Conservation (phyloP, 2,329 filamentous ascomycete species). For the Stagonosporopsis cucurbitacearum region DNA sequence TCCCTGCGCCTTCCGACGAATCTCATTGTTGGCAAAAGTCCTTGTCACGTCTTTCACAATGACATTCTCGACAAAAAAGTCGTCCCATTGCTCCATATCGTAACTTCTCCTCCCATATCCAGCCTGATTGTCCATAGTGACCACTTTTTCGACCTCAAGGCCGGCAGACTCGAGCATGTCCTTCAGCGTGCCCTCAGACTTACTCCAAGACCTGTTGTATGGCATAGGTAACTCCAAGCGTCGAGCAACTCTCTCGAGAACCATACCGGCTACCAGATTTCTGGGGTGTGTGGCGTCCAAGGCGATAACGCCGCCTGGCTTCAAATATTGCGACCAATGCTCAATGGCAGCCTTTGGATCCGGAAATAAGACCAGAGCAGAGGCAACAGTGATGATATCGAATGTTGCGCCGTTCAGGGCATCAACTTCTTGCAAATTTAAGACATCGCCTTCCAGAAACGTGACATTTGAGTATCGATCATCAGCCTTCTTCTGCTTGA, state of each 20-base stretch:
- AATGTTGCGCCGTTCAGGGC: slow-evolving; percentile 35
- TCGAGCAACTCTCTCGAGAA: slow-evolving; percentile 47
- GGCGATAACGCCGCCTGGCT: slow-evolving; percentile 50
- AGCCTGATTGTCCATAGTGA: slow-evolving; percentile 42
- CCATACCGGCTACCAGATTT: slow-evolving; percentile 47
- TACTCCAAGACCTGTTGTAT: slow-evolving; percentile 48
- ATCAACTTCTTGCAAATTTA: slow-evolving; percentile 41
- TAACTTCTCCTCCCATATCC: slow-evolving; percentile 40
- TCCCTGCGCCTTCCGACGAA: slow-evolving; percentile 41
- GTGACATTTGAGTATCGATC: slow-evolving; percentile 42
- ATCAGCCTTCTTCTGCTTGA: slow-evolving; percentile 34
- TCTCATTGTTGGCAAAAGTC: slow-evolving; percentile 40
- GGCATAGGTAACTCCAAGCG: slow-evolving; percentile 43
- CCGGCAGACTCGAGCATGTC: slow-evolving; percentile 46
- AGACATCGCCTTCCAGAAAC: slow-evolving; percentile 48
- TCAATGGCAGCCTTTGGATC: slow-evolving; percentile 47
- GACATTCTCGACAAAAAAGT: slow-evolving; percentile 47
- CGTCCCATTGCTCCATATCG: slow-evolving; percentile 40
- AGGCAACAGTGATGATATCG: slow-evolving; percentile 50
- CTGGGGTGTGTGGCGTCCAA: slow-evolving; percentile 50
- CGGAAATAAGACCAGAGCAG: slow-evolving; percentile 51
- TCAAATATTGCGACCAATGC: slow-evolving; percentile 50
- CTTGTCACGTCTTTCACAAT: slow-evolving; percentile 34
- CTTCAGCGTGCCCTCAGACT: slow-evolving; percentile 40
- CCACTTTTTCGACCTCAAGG: slow-evolving; percentile 41